Evolutionary conservation across 257 asterid species (phyloP), one percentile per base, ranked within the genome.

Genomic region (Lithospermum erythrorhizon): DNA sequence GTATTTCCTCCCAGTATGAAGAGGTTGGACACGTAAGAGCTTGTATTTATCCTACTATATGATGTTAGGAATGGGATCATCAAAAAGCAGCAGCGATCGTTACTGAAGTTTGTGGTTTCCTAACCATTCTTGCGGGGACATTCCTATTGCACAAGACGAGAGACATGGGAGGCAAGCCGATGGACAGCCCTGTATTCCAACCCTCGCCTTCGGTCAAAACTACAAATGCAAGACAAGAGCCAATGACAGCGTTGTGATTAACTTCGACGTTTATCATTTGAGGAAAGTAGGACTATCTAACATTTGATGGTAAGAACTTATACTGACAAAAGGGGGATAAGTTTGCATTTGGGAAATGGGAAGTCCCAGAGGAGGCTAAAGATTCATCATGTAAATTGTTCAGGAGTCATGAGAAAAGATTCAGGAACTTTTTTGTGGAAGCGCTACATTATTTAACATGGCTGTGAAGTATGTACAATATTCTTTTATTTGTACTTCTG

Each of bases 31-130:
- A 7, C 32, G 32, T 27, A 3, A 21, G 22, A n/a, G 20, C 21
- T 17, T 52, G 21, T 19, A 19, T 55, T 55, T 55, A 15, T 55
- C 23, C 1, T n/a, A 17, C 30, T 55, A 10, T 15, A 24, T 56
- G 8, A 35, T 52, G 60, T 41, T 55, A 68, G 73, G 73, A 68
- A 37, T 68, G 60, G 64, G 68, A 47, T 25, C 63, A 63, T 57
- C 73, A 68, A 18, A 68, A 52, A 47, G 63, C 68, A 30, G 20
- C 68, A 48, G 58, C 56, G 58, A 63, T 68, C 27, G 32, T 63
- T 48, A 62, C 73, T n/a, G 73, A 62, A 62, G 30, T 62, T 0
- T 68, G 73, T 62, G 73, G 73, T 35, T 68, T 68, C 57, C 60
- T 57, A 24, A 57, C 63, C 19, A 63, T 68, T 51, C 73, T 68